A percentile compares a stretch with the other conserved stretches of the same genome.
These are phyloP conservation scores for Aspergillus mulundensis DNA, from an alignment of 495 filamentous ascomycete species.

Conservation along the genomic window DNA sequence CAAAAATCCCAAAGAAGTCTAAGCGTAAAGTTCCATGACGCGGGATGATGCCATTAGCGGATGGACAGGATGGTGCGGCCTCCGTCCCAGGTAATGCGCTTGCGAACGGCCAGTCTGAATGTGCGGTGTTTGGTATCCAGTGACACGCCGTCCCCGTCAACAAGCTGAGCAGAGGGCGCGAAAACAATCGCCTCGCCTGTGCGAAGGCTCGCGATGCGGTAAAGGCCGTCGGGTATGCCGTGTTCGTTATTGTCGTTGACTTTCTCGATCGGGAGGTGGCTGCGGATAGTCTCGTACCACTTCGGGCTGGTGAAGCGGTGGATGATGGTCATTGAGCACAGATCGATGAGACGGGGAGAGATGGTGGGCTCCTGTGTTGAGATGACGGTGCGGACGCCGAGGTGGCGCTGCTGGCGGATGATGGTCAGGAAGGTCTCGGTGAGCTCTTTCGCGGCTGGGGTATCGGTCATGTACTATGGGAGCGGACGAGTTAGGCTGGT, in stretches of 20 bases:
- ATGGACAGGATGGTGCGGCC: constrained; percentile 23
- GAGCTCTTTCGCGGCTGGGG: constrained; percentile 42
- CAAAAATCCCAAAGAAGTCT: too few species aligned
- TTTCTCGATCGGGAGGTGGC: constrained; percentile 46
- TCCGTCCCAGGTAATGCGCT: constrained; percentile 28
- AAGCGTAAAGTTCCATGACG: too few species aligned
- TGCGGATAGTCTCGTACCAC: constrained; percentile 54
- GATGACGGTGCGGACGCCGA: constrained; percentile 61
- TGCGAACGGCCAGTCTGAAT: constrained; percentile 23
- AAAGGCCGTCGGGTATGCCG: constrained; percentile 35
- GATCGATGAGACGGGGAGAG: constrained; percentile 60
- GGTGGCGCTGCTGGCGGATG: constrained; percentile 71
- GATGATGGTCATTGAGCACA: constrained; percentile 70
- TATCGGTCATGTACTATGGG: constrained; percentile 51
- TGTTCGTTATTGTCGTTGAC: constrained; percentile 2
- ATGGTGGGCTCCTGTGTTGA: constrained; percentile 80
- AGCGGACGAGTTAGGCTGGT: too few species aligned
- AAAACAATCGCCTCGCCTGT: constrained; percentile 67
- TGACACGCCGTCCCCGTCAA: constrained; percentile 10
- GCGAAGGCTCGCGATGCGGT: constrained; percentile 52
- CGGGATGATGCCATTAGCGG: constrained; percentile 8
- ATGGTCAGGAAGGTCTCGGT: constrained; percentile 60
- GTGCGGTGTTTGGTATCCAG: constrained; percentile 17
- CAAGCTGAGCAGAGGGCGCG: constrained; percentile 54
- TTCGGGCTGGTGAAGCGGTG: constrained; percentile 70